phyloP scores from a whole-genome alignment of 768 basidiomycete species.

The Suillus sp. region DNA sequence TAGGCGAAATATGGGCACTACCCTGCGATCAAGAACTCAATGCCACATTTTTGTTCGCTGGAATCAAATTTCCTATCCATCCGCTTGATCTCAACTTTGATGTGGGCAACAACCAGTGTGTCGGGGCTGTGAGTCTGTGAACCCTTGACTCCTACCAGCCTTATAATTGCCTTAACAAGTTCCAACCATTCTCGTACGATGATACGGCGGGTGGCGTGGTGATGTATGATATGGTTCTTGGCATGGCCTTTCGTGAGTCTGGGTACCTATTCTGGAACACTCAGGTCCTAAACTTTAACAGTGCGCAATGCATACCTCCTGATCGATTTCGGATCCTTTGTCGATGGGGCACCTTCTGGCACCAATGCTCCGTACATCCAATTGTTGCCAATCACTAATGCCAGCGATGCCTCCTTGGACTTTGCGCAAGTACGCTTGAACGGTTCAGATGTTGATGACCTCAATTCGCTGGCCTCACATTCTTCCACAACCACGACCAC shows the following conservation, averaged over 20 bases:
- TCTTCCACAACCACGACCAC: slow-evolving; percentile 36
- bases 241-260: slow-evolving; percentile 69
- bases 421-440: slow-evolving; percentile 18
- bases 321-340: slow-evolving; percentile 67
- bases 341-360: slow-evolving; percentile 41
- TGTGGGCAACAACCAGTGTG: slow-evolving; percentile 30
- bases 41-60: slow-evolving; percentile 63
- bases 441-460: slow-evolving; percentile 23
- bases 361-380: slow-evolving; percentile 60
- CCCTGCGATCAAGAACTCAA: slow-evolving; percentile 69
- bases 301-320: slow-evolving; percentile 68
- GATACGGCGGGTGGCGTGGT: slow-evolving; percentile 27
- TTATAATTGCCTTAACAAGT: slow-evolving; percentile 40
- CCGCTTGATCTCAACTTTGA: slow-evolving; percentile 58
- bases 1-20: slow-evolving; percentile 57
- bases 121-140: slow-evolving; percentile 45
- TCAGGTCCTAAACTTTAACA: slow-evolving; percentile 25
- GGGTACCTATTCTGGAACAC: slow-evolving; percentile 4
- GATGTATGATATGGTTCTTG: slow-evolving; percentile 64
- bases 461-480: neutral
- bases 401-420: slow-evolving; percentile 37
- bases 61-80: slow-evolving; percentile 59
- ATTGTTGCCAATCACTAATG: slow-evolving; percentile 56
- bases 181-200: slow-evolving; percentile 65
- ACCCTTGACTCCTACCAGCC: neutral